Percentiles rank a stretch among this genome's conserved stretches.
phyloP scores from a whole-genome alignment of 148 eudicot species.

The Pharnaceum exiguum region DNA sequence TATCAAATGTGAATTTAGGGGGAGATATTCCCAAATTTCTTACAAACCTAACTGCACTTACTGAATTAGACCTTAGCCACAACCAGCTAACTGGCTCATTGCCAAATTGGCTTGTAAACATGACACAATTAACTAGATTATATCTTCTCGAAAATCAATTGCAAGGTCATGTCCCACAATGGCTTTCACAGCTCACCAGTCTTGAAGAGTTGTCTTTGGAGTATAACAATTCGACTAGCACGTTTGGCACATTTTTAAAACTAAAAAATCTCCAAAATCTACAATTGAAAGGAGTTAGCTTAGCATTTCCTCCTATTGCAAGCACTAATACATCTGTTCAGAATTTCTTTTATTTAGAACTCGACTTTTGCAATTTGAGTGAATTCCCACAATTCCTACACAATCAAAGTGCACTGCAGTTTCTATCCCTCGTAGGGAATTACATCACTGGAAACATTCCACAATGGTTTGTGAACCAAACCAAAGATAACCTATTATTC shows the following conservation, averaged over 20 bases:
- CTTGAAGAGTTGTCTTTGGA: no score
- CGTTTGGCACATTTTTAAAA: not conserved
- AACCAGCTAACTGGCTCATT: no score
- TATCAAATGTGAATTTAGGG: no score
- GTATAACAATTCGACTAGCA: not conserved
- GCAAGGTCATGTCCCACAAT: no score
- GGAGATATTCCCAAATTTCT: no score
- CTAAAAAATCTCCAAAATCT: not conserved
- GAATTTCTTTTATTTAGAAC: not conserved
- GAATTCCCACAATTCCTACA: not conserved
- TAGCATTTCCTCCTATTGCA: not conserved
- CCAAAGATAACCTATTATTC: not conserved
- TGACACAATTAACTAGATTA: no score
- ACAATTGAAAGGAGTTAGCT: not conserved
- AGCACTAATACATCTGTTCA: not conserved
- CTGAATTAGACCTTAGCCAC: no score
- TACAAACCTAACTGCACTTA: no score
- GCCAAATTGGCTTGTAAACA: no score
- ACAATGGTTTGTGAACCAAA: conserved; percentile 13
- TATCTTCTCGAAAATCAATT: no score
- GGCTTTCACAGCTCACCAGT: no score
- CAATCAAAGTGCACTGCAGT: not conserved
- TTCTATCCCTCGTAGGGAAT: not conserved
- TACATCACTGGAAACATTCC: not conserved
- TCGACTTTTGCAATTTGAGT: not conserved